These are phyloP conservation scores for Saccharomyces hybrid DNA, from an alignment of 1,139 yeast species.

Conservation along the genomic window DNA sequence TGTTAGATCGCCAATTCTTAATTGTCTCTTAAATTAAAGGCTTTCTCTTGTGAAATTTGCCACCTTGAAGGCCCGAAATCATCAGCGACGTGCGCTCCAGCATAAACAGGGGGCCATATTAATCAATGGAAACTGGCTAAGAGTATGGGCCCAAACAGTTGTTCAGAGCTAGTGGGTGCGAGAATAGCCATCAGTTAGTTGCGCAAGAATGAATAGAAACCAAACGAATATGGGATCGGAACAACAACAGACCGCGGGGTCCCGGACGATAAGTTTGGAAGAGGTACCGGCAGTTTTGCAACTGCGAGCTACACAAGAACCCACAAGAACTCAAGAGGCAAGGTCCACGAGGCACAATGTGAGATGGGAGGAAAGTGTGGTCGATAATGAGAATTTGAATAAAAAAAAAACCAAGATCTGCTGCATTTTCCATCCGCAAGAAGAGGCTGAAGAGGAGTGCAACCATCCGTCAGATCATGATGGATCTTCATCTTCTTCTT, in stretches of 20 bases:
- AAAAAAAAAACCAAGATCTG: slow-evolving; percentile 90
- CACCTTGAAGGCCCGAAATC: not conserved
- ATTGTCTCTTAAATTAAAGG: not conserved
- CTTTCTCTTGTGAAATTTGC: slow-evolving; percentile 3
- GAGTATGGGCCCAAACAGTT: not conserved
- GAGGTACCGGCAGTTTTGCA: slow-evolving; percentile 19
- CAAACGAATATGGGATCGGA: slow-evolving; percentile 4
- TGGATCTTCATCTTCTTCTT: slow-evolving; percentile 19
- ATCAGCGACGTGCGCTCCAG: not conserved
- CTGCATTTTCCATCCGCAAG: slow-evolving; percentile 84
- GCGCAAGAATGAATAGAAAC: slow-evolving; percentile 3
- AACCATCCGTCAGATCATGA: slow-evolving; percentile 32
- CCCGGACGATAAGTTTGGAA: slow-evolving; percentile 19
- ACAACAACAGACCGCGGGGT: slow-evolving; percentile 9
- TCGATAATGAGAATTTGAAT: slow-evolving; percentile 83
- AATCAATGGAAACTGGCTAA: not conserved
- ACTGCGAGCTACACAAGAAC: slow-evolving; percentile 16
- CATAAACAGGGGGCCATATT: not conserved
- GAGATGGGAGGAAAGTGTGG: slow-evolving; percentile 75
- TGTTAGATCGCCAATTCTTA: not conserved
- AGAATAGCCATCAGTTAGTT: not conserved
- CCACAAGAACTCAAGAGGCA: not conserved
- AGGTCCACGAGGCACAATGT: slow-evolving; percentile 41
- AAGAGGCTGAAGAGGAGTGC: slow-evolving; percentile 55
- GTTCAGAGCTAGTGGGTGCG: not conserved